These are phyloP conservation scores for Earliella scabrosa DNA, from an alignment of 1,284 basidiomycete species.

Conservation along the genomic window DNA sequence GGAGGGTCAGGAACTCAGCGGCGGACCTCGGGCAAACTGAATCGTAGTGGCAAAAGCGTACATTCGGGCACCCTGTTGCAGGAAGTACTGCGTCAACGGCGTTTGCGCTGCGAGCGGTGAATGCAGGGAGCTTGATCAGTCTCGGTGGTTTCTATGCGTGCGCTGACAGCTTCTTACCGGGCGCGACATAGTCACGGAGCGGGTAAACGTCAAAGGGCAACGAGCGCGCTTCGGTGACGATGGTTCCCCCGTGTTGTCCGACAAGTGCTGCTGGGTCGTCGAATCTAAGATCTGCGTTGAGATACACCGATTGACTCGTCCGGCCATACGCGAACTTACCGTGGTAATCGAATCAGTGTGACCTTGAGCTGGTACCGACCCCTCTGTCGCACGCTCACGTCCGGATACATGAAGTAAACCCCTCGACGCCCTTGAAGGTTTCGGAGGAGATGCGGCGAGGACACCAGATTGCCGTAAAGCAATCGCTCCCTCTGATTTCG, in stretches of 20 bases:
- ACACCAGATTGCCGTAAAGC: constrained; percentile 85
- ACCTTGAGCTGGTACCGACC: constrained; percentile 81
- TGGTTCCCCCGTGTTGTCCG: constrained; percentile 54
- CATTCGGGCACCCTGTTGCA: constrained; percentile 81
- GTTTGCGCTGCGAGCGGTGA: constrained; percentile 50
- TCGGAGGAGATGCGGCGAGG: constrained; percentile 76
- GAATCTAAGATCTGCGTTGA: constrained; percentile 4
- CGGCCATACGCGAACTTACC: constrained; percentile 54
- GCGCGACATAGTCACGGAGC: constrained; percentile 75
- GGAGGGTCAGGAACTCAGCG: constrained; percentile 23
- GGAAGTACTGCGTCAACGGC: constrained; percentile 67
- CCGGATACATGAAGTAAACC: constrained; percentile 88
- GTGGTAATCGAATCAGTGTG: constrained; percentile 75
- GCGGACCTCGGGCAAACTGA: constrained; percentile 25
- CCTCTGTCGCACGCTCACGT: constrained; percentile 80
- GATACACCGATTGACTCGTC: background rate
- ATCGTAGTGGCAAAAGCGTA: constrained; percentile 51
- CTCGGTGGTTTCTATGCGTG: background rate
- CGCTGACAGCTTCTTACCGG: constrained; percentile 54
- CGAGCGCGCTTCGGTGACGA: constrained; percentile 73
- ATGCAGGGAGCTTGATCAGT: constrained; percentile 3
- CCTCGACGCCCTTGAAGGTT: constrained; percentile 79
- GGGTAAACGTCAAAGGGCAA: constrained; percentile 78
- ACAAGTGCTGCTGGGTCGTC: constrained; percentile 48
- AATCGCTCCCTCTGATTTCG: constrained; percentile 55